phyloP scores from a whole-genome alignment of 2,329 filamentous ascomycete genomes.

The Acarospora socialis region DNA sequence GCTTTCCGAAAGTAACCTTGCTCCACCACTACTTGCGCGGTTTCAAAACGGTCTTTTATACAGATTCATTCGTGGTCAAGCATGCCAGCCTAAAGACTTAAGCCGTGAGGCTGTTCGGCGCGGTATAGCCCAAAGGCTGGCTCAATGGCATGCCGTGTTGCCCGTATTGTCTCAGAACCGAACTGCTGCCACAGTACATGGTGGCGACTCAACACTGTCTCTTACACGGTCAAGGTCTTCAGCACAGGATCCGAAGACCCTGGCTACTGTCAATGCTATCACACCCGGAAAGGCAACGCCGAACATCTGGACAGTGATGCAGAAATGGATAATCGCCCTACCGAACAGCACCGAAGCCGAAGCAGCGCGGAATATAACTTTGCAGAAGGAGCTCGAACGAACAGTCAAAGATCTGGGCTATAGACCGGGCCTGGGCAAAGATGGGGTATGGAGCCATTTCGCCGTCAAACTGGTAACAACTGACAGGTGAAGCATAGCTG shows the following conservation, averaged over 20 bases:
- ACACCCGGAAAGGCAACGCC: conserved; percentile 59
- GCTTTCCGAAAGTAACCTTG: conserved; percentile 67
- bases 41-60: conserved; percentile 97
- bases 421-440: conserved; percentile 58
- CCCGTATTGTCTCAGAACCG: conserved; percentile 37
- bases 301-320: conserved; percentile 89
- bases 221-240: conserved; percentile 23
- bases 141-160: conserved; percentile 77
- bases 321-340: conserved; percentile 85
- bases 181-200: conserved; percentile 11
- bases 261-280: conserved; percentile 23
- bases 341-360: conserved; percentile 59
- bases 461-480: conserved; percentile 2
- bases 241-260: conserved; percentile 19
- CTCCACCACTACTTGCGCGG: conserved; percentile 73
- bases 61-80: conserved; percentile 68
- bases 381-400: conserved; percentile 62
- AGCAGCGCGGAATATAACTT: conserved; percentile 46
- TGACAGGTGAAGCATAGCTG: conserved; percentile 38
- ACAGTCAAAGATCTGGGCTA: conserved; percentile 60
- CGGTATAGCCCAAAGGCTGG: conserved; percentile 70
- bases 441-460: conserved; percentile 42
- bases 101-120: conserved; percentile 61
- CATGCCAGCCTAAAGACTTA: conserved; percentile 69
- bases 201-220: conserved; percentile 13